Evolutionary conservation across 2,329 filamentous ascomycete species (phyloP).

Genomic region (Aspergillus neoniger): DNA sequence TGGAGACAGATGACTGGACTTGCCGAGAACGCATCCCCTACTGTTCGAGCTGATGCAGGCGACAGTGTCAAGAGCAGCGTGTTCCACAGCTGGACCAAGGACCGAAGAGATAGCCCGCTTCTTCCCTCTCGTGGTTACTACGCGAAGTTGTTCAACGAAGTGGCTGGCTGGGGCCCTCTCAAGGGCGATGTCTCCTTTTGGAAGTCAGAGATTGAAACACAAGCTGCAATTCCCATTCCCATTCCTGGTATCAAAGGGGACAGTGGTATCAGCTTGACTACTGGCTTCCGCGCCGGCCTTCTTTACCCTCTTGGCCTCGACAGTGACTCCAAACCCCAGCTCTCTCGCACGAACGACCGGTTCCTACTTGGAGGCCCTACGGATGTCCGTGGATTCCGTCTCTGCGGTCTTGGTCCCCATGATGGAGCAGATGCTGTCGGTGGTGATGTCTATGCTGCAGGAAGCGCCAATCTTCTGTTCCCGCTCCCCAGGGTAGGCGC

Average conservation of each 20-base stretch:
- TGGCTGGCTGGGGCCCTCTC: conserved; percentile 84
- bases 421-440: conserved; percentile 85
- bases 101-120: conserved; percentile 80
- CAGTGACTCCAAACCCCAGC: conserved; percentile 54
- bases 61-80: conserved; percentile 88
- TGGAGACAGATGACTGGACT: conserved; percentile 91
- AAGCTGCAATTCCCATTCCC: conserved; percentile 72
- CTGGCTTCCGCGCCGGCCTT: conserved; percentile 76
- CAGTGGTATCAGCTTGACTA: conserved; percentile 80
- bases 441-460: conserved; percentile 88
- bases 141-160: conserved; percentile 72
- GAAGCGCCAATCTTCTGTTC: conserved; percentile 79
- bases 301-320: conserved; percentile 77
- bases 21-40: conserved; percentile 72
- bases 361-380: conserved; percentile 94
- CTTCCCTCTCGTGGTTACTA: conserved; percentile 82
- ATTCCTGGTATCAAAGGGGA: conserved; percentile 68
- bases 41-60: conserved; percentile 80
- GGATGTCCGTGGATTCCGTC: conserved; percentile 89
- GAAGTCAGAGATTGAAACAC: conserved; percentile 84
- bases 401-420: conserved; percentile 83
- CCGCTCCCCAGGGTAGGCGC: conserved; percentile 80
- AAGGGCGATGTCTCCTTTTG: conserved; percentile 90
- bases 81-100: conserved; percentile 76
- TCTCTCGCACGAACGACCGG: conserved; percentile 86